Evolutionary conservation across 306 rosid species (phyloP).

Genomic region (Glycyrrhiza uralensis): DNA sequence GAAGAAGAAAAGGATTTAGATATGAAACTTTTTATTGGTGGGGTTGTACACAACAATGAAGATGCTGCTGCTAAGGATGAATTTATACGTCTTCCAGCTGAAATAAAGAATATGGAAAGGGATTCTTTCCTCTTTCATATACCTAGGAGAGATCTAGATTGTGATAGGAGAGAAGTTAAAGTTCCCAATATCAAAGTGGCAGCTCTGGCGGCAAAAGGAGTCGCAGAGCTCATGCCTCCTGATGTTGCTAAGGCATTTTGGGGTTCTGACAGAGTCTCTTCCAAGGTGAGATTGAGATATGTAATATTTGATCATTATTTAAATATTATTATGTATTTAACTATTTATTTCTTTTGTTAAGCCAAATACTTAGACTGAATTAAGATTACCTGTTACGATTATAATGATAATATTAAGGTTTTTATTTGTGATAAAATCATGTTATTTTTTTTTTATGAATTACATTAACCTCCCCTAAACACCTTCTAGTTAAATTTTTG

Average conservation of each 20-base stretch:
- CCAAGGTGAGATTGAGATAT: slow-evolving; percentile 71
- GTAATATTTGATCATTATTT: neutral
- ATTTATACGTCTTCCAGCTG: slow-evolving; percentile 78
- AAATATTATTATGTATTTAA: neutral
- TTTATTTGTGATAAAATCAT: slow-evolving; percentile 8
- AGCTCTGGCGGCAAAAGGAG: slow-evolving; percentile 76
- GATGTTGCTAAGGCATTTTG: slow-evolving; percentile 90
- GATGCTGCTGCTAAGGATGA: slow-evolving; percentile 75
- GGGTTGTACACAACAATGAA: slow-evolving; percentile 80
- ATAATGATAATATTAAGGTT: neutral
- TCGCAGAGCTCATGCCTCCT: slow-evolving; percentile 91
- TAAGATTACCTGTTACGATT: neutral
- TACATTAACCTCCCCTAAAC: neutral
- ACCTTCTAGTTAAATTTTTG: neutral
- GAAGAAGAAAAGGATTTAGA: slow-evolving; percentile 81
- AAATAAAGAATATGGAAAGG: slow-evolving; percentile 66
- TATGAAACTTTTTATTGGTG: slow-evolving; percentile 85
- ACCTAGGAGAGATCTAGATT: slow-evolving; percentile 60
- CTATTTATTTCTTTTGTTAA: slow-evolving; percentile 10
- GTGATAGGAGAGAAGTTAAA: slow-evolving; percentile 52
- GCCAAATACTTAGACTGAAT: neutral
- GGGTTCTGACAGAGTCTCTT: slow-evolving; percentile 74
- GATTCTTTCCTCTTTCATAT: slow-evolving; percentile 84
- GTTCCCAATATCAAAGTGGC: slow-evolving; percentile 71
- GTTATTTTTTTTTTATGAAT: neutral